A percentile compares a stretch with the other conserved stretches of the same genome.
Conservation (phyloP, 805 yeast species). For the Lipomyces japonicus region DNA sequence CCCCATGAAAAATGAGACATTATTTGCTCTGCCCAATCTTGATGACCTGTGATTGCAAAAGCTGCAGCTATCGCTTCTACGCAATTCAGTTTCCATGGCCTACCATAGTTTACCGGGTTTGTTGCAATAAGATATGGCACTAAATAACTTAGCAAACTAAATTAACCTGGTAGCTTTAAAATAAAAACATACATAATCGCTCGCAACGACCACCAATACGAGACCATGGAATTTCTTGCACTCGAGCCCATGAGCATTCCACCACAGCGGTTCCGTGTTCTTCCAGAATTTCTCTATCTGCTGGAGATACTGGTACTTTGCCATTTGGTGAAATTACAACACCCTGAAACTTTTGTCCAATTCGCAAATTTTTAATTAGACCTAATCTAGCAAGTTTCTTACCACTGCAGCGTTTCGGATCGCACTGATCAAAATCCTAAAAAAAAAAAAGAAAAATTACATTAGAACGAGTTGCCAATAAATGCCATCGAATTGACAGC, state of each 20-base stretch:
- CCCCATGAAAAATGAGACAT: constrained; percentile 91
- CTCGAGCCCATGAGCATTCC: constrained; percentile 96
- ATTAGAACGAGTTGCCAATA: background rate
- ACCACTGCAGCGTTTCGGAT: constrained; percentile 95
- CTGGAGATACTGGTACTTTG: constrained; percentile 81
- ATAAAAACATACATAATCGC: constrained; percentile 45
- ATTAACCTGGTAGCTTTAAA: constrained; percentile 7
- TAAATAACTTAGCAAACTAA: background rate
- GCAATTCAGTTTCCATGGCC: constrained; percentile 93
- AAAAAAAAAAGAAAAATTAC: background rate
- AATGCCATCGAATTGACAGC: background rate
- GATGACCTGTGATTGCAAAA: constrained; percentile 86
- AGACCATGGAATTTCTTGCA: constrained; percentile 93
- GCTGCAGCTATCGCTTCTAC: constrained; percentile 98
- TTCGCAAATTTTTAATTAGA: constrained; percentile 65
- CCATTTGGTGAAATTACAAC: constrained; percentile 86
- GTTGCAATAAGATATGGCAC: constrained; percentile 93
- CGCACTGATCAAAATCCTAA: constrained; percentile 95
- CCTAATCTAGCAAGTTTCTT: constrained; percentile 89
- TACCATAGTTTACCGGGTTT: constrained; percentile 93
- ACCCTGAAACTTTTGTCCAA: constrained; percentile 94
- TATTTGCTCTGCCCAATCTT: constrained; percentile 80
- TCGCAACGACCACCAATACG: constrained; percentile 90
- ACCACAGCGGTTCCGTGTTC: constrained; percentile 91
- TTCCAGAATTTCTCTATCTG: constrained; percentile 74